These are phyloP conservation scores for Pythium guiyangense DNA, from an alignment of 352 stramenopile genomes.

Conservation along the genomic window DNA sequence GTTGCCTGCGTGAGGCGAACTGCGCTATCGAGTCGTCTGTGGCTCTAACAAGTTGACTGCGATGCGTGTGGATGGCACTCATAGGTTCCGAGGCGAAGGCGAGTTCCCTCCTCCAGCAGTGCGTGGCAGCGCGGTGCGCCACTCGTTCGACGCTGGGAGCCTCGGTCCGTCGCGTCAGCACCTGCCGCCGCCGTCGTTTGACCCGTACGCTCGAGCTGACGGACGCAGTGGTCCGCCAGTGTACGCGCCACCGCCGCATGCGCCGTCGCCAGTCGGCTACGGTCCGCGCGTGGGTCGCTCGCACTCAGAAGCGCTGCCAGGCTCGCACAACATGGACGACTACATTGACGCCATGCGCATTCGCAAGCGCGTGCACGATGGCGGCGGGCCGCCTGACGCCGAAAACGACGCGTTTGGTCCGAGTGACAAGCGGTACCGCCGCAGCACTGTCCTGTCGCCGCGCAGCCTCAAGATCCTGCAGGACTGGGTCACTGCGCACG, in stretches of 20 bases:
- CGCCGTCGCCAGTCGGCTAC: constrained; percentile 14
- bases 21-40: neutral
- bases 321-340: constrained; percentile 40
- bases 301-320: constrained; percentile 54
- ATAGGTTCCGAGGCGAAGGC: constrained; percentile 13
- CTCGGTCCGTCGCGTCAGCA: constrained; percentile 24
- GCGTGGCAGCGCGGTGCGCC: constrained; percentile 21
- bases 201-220: constrained; percentile 12
- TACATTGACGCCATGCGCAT: constrained; percentile 69
- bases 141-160: constrained; percentile 71
- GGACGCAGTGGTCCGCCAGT: constrained; percentile 14
- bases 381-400: constrained; percentile 20
- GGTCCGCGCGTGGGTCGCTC: constrained; percentile 48
- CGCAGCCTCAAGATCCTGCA: constrained; percentile 73
- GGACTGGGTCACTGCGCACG: constrained; percentile 65
- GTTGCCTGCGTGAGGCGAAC: neutral
- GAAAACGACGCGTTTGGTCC: constrained; percentile 10
- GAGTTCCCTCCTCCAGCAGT: constrained; percentile 33
- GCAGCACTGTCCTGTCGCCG: constrained; percentile 51
- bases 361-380: constrained; percentile 53
- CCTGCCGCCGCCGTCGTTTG: constrained; percentile 5
- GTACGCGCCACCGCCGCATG: constrained; percentile 18
- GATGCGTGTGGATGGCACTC: neutral
- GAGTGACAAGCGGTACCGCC: constrained; percentile 41
- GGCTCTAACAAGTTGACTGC: neutral